phyloP scores from a whole-genome alignment of 768 basidiomycete genomes.

The Podaxis pistillaris region DNA sequence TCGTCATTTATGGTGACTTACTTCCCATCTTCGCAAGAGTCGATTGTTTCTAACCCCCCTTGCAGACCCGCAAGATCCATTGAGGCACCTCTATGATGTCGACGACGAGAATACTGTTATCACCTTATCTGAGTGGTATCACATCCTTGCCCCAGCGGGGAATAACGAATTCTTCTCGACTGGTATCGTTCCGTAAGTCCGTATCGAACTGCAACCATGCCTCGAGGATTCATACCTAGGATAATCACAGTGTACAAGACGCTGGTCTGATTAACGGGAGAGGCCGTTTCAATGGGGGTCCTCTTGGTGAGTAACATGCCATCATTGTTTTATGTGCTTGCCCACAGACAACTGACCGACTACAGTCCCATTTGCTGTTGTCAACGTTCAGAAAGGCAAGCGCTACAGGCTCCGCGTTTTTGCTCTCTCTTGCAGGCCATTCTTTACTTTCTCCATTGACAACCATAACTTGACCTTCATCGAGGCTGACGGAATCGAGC shows the following conservation, averaged over 20 bases:
- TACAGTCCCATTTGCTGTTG: slow-evolving; percentile 23
- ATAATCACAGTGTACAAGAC: slow-evolving; percentile 18
- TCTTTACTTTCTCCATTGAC: slow-evolving; percentile 38
- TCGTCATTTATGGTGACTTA: slow-evolving; percentile 17
- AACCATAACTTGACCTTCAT: slow-evolving; percentile 27
- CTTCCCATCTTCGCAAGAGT: neutral
- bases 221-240: slow-evolving; percentile 13
- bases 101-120: slow-evolving; percentile 17
- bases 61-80: slow-evolving; percentile 15
- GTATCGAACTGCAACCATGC: neutral
- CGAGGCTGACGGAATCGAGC: slow-evolving; percentile 32
- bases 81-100: slow-evolving; percentile 14
- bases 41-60: neutral
- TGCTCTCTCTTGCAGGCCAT: slow-evolving; percentile 43
- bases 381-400: slow-evolving; percentile 39
- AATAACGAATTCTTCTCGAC: neutral
- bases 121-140: slow-evolving; percentile 18
- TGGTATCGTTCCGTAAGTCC: slow-evolving; percentile 13
- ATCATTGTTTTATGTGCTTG: neutral
- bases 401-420: slow-evolving; percentile 56
- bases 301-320: slow-evolving; percentile 7
- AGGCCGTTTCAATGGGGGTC: slow-evolving; percentile 22
- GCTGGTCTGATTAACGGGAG: slow-evolving; percentile 21
- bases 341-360: neutral
- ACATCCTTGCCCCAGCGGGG: slow-evolving; percentile 3